These are phyloP conservation scores for Discostella pseudostelligera DNA, from an alignment of 108 stramenopile genomes.

Conservation along the genomic window DNA sequence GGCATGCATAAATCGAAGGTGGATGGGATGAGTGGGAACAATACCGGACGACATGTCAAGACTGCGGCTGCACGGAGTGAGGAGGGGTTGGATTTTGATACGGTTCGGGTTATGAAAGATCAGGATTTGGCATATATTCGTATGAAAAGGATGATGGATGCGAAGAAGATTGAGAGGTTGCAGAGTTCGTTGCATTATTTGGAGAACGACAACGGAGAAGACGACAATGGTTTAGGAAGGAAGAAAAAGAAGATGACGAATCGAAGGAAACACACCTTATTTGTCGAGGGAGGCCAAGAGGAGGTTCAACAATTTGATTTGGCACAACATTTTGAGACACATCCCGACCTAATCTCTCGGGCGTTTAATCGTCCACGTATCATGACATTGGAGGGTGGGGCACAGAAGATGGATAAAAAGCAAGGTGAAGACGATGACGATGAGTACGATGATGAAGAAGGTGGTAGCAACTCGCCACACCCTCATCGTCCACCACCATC, in stretches of 20 bases:
- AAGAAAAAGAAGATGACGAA: slow-evolving; percentile 10
- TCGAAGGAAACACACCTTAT: slow-evolving; percentile 73
- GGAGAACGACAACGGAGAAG: slow-evolving; percentile 14
- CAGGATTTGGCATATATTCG: slow-evolving; percentile 94
- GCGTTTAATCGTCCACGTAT: slow-evolving; percentile 83
- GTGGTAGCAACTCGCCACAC: slow-evolving; percentile 23
- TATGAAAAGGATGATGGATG: slow-evolving; percentile 77
- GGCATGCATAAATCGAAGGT: slow-evolving; percentile 91
- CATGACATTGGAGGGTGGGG: slow-evolving; percentile 16
- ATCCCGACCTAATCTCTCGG: slow-evolving; percentile 82
- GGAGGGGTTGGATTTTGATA: slow-evolving; percentile 54
- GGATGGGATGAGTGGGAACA: slow-evolving; percentile 33
- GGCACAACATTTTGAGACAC: slow-evolving; percentile 87
- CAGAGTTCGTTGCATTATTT: slow-evolving; percentile 82
- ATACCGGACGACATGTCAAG: slow-evolving; percentile 56
- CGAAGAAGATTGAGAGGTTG: slow-evolving; percentile 74
- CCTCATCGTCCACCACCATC: slow-evolving; percentile 1
- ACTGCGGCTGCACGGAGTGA: slow-evolving; percentile 48
- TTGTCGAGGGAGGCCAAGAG: slow-evolving; percentile 60
- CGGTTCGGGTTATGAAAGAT: slow-evolving; percentile 89
- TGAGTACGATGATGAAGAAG: slow-evolving; percentile 47
- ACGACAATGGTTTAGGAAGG: slow-evolving; percentile 5
- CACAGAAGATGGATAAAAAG: slow-evolving; percentile 39
- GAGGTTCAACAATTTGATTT: slow-evolving; percentile 78
- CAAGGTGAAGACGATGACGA: slow-evolving; percentile 19